These are phyloP conservation scores for Polyporus arcularius DNA, from an alignment of 768 basidiomycete species.

Conservation along the genomic window DNA sequence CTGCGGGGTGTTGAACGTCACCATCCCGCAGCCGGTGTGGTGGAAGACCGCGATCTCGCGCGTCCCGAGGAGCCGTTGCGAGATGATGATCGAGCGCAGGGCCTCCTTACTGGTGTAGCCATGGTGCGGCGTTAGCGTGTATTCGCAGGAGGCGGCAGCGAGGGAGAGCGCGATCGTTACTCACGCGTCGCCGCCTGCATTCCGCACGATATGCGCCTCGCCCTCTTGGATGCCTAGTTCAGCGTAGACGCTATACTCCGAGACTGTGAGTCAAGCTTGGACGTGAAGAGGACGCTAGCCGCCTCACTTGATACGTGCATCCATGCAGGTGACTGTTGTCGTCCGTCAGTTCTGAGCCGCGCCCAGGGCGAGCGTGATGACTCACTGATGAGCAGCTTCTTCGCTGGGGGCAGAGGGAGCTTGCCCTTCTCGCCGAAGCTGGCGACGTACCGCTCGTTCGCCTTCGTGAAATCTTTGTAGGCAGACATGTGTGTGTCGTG, in stretches of 20 bases:
- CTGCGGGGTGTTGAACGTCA: conserved; percentile 55
- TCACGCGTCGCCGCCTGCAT: conserved; percentile 69
- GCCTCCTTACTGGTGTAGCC: conserved; percentile 53
- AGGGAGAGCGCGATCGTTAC: conserved; percentile 24
- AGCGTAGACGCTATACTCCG: conserved; percentile 46
- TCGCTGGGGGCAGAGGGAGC: conserved; percentile 43
- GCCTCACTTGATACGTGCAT: conserved; percentile 66
- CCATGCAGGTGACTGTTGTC: conserved; percentile 66
- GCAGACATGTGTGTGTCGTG: conserved; percentile 25
- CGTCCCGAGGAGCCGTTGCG: conserved; percentile 72
- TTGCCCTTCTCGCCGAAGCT: conserved; percentile 46
- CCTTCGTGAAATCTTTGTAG: conserved; percentile 35
- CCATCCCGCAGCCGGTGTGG: conserved; percentile 76
- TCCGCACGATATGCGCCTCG: conserved; percentile 72
- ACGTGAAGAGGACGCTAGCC: not conserved
- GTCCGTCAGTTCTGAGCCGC: not conserved
- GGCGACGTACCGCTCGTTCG: conserved; percentile 49
- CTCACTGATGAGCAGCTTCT: conserved; percentile 42
- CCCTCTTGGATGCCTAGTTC: conserved; percentile 65
- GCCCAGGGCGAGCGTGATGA: conserved; percentile 1
- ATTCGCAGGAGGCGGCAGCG: not conserved
- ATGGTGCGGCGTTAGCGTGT: not conserved
- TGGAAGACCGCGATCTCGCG: conserved; percentile 68
- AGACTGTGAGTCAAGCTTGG: conserved; percentile 3
- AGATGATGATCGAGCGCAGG: conserved; percentile 66